Evolutionary conservation across 2,329 filamentous ascomycete genomes (phyloP), one percentile per base, ranked within the genome.

Genomic region (Trichoderma koningiopsis): DNA sequence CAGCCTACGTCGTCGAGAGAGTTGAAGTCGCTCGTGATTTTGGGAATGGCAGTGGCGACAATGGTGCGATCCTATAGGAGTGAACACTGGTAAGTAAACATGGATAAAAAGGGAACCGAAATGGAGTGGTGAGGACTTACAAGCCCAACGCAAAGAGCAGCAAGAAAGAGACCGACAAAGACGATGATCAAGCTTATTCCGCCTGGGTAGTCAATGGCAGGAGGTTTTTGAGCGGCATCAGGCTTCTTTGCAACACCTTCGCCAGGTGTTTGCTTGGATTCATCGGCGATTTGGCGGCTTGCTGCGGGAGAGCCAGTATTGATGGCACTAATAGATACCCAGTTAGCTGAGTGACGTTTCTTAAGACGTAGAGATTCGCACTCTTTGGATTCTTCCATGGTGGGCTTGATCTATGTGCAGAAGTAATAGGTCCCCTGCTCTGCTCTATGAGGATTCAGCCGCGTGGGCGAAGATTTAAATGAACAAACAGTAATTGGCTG

Each of bases 1-100:
- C 74, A 84, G 49, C 80, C 81, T 11, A 85, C 78, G 66, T 84
- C 82, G n/a, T 77, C 75, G 0, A 83, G 75, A 35, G 80, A 76
- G 10, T 80, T 74, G 70, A 82, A 77, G 35, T 79, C 74, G 64
- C 75, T 71, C 4, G 77, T 76, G 52, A 79, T 80, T n/a, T 74
- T 75, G 5, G 79, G 79, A 56, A 79, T 76, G 6, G 80, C 79
- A 16, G 61, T 62, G 6, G 59, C 19, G 3, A 52, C 59, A 10
- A 62, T 35, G n/a, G 59, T 61, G 27, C 40, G 59, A 49, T 61
- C 59, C 59, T 61, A n/a, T 0, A 5, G 27, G 10, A 3, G 11
- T 11, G 7, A 10, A 11, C 2, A 1, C 0, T 8, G 14, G 8
- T 43, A 29, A 52, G 27, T 61, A 61, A 16, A 13, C 6, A 31